Base-by-base conservation (phyloP, 768 basidiomycete species). In the Arthromyces matolae region DNA sequence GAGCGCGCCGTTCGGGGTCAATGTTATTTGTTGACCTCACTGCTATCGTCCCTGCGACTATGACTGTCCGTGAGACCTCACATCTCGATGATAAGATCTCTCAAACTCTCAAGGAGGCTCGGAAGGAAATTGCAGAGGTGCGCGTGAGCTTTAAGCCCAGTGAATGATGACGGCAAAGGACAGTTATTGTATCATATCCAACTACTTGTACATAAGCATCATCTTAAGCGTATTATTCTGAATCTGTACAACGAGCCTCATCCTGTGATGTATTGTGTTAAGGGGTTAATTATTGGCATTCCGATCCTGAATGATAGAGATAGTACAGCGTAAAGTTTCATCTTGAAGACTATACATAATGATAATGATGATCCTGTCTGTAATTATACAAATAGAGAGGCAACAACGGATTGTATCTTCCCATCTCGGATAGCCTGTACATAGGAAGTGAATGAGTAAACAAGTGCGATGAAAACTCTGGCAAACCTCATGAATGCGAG, bases 21-120 rank as follows among this genome's bases (percentile, higher is more conserved):
- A 65, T 86, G 51, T 80, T 94, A 51, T 85, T 83, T 46, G 85
- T 97, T 6, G 91, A 97, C 66, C 70, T 97, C 42, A 79, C 77
- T 4, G 88, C 85, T 24, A 76, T 81, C 27, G 87, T 98, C 0
- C 77, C 84, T 13, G 66, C 69, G 6, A 58, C 62, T 6, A 66
- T 83, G 60, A 83, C 80, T 5, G 78, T 92, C 10, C 61, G 64
- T 13, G 79, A 84, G 16, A 73, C 80, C 2, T 76, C 76, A 38
- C 60, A 64, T 19, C 66, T 95, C 18, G 88, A 95, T 63, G 66
- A 69, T 29, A 65, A 72, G 53, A 89, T 96, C 34, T 60, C 70
- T 23, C 62, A 62, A 39, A 71, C 74, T 31, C 68, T 92, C 42
- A 81, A 73, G 62, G 64, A 66, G 3, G 79, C 73, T 25, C 69